phyloP scores from a whole-genome alignment of 495 filamentous ascomycete species.

The Trichoderma asperelloides region DNA sequence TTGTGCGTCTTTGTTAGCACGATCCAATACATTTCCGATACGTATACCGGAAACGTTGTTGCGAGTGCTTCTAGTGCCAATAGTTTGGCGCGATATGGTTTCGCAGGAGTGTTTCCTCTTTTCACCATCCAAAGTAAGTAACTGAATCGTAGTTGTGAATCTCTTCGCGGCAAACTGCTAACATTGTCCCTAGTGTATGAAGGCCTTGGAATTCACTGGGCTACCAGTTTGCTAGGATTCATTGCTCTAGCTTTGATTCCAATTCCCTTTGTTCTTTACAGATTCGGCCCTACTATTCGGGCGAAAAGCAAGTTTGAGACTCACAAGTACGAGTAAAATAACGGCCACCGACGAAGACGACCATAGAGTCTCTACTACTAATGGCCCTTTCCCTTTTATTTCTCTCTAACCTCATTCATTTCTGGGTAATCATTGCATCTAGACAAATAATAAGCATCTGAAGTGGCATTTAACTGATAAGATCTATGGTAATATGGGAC shows the following conservation, averaged over 20 bases:
- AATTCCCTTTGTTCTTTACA: slow-evolving; percentile 46
- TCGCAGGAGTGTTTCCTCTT: slow-evolving; percentile 58
- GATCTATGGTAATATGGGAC: not conserved
- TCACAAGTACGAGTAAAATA: slow-evolving; percentile 16
- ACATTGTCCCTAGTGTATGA: slow-evolving; percentile 38
- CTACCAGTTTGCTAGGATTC: slow-evolving; percentile 50
- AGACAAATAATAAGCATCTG: no score
- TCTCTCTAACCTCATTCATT: not conserved
- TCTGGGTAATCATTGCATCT: not conserved
- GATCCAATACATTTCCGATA: slow-evolving; percentile 48
- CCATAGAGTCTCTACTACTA: not conserved
- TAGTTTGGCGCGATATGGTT: slow-evolving; percentile 51
- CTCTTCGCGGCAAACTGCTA: not conserved
- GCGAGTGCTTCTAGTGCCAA: slow-evolving; percentile 57
- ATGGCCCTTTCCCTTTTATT: not conserved
- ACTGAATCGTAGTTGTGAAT: not conserved
- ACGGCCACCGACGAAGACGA: slow-evolving; percentile 3
- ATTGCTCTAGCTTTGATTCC: slow-evolving; percentile 49
- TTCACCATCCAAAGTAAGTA: slow-evolving; percentile 43
- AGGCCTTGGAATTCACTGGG: slow-evolving; percentile 50
- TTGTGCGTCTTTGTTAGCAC: slow-evolving; percentile 25
- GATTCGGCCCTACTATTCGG: slow-evolving; percentile 40
- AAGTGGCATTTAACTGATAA: not conserved
- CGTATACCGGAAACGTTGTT: slow-evolving; percentile 47
- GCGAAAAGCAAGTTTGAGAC: slow-evolving; percentile 29